A percentile compares a stretch with the other conserved stretches of the same genome.
These are phyloP conservation scores for Anacardium occidentale DNA, from an alignment of 345 rosid genomes.

Conservation along the genomic window DNA sequence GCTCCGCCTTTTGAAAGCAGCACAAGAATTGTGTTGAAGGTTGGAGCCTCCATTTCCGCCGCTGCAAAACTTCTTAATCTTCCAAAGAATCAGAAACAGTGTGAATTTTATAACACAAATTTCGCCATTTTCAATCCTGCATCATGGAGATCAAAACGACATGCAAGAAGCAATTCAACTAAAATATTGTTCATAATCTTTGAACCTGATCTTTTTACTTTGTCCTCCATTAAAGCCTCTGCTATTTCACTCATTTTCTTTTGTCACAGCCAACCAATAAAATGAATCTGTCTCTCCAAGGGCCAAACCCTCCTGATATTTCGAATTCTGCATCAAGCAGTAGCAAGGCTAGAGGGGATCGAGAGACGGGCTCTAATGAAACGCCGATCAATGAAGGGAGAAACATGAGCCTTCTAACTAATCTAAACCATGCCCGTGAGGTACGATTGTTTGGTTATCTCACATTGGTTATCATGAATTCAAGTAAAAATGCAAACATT, in stretches of 20 bases:
- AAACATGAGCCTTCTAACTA: constrained; percentile 20
- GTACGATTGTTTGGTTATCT: constrained; percentile 11
- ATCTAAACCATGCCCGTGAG: constrained; percentile 56
- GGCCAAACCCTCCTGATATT: constrained; percentile 31
- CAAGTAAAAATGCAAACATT: no score
- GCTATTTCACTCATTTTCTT: constrained; percentile 7
- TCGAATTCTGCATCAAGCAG: constrained; percentile 20
- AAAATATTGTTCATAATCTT: constrained; percentile 37
- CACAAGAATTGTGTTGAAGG: constrained; percentile 50
- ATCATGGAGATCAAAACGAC: constrained; percentile 16
- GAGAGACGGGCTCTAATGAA: constrained; percentile 37
- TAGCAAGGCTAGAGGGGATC: constrained; percentile 39
- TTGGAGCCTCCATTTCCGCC: constrained; percentile 25
- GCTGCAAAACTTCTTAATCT: constrained; percentile 33
- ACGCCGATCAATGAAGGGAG: constrained; percentile 28
- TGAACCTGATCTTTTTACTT: constrained; percentile 23
- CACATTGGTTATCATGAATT: no score
- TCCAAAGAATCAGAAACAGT: constrained; percentile 20
- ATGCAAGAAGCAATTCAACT: constrained; percentile 15
- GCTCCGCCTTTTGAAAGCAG: constrained; percentile 14
- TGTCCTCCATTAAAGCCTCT: constrained; percentile 13
- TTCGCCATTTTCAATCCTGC: constrained; percentile 11
- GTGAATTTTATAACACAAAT: constrained; percentile 31
- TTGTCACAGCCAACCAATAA: constrained; percentile 13
- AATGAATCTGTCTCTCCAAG: constrained; percentile 28